phyloP scores from a whole-genome alignment of 2,329 filamentous ascomycete species.

The Epichloe aotearoae region DNA sequence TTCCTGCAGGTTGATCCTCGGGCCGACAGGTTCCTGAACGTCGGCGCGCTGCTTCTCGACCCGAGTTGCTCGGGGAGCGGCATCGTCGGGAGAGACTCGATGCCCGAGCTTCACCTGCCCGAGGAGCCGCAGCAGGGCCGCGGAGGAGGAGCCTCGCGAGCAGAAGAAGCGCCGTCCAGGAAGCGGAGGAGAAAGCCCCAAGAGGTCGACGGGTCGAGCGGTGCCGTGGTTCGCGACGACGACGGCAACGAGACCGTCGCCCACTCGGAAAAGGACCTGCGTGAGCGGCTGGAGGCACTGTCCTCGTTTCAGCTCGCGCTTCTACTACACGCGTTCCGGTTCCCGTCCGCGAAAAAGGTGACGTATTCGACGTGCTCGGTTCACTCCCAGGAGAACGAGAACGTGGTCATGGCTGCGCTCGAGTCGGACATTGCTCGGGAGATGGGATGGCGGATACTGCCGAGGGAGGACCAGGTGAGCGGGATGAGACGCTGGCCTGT shows the following conservation, averaged over 20 bases:
- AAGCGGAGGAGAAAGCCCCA: slow-evolving; percentile 34
- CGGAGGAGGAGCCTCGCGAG: not conserved
- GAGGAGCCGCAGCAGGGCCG: slow-evolving; percentile 13
- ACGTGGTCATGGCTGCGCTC: slow-evolving; percentile 63
- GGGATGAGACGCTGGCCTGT: slow-evolving; percentile 68
- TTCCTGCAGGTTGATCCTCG: slow-evolving; percentile 65
- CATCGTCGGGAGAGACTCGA: slow-evolving; percentile 78
- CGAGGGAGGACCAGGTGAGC: slow-evolving; percentile 56
- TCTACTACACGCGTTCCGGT: slow-evolving; percentile 71
- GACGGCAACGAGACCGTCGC: slow-evolving; percentile 42
- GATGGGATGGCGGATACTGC: slow-evolving; percentile 66
- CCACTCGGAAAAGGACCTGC: slow-evolving; percentile 41
- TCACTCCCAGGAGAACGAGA: slow-evolving; percentile 78
- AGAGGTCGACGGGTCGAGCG: slow-evolving; percentile 18
- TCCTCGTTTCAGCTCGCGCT: slow-evolving; percentile 72
- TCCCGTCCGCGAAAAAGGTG: slow-evolving; percentile 60
- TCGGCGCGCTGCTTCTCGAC: slow-evolving; percentile 75
- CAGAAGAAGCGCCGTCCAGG: slow-evolving; percentile 4
- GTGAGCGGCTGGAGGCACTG: slow-evolving; percentile 56
- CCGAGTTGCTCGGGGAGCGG: slow-evolving; percentile 94
- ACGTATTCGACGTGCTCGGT: slow-evolving; percentile 93
- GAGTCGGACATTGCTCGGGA: slow-evolving; percentile 49
- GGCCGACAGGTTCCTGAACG: slow-evolving; percentile 47
- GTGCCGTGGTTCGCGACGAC: slow-evolving; percentile 38
- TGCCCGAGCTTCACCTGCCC: slow-evolving; percentile 52